Evolutionary conservation across 441 rosid genomes (phyloP).

Genomic region (Croton setiger): DNA sequence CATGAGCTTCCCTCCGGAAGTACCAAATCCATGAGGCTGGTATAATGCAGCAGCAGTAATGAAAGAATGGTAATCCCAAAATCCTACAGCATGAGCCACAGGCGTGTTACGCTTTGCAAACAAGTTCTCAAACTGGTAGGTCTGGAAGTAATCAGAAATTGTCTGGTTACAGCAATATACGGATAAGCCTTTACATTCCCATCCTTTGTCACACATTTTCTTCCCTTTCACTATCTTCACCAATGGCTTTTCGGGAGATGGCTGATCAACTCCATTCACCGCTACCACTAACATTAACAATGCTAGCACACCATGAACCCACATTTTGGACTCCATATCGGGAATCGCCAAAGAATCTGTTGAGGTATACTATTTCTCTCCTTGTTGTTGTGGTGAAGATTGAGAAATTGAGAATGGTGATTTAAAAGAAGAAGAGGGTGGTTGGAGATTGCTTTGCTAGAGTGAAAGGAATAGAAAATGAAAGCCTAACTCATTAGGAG

Average conservation of each 20-base stretch:
- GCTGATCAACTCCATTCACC: constrained; percentile 27
- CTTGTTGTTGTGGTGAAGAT: constrained; percentile 11
- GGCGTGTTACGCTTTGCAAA: constrained; percentile 75
- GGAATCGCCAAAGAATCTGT: neutral
- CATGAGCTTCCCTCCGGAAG: constrained; percentile 54
- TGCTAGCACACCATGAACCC: constrained; percentile 21
- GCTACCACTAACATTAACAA: constrained; percentile 20
- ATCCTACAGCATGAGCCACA: constrained; percentile 87
- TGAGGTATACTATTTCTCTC: neutral
- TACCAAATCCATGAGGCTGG: constrained; percentile 85
- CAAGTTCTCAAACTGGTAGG: constrained; percentile 83
- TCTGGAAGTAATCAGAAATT: constrained; percentile 70
- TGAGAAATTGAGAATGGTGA: constrained; percentile 1
- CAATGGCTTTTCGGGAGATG: constrained; percentile 36
- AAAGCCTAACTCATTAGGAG: constrained; percentile 48
- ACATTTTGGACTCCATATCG: constrained; percentile 31
- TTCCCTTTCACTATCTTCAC: constrained; percentile 76
- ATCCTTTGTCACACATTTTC: constrained; percentile 70
- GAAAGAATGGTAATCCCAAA: constrained; percentile 87
- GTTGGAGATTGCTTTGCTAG: constrained; percentile 19
- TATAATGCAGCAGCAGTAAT: constrained; percentile 63
- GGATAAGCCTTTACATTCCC: constrained; percentile 83
- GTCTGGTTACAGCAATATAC: constrained; percentile 69
- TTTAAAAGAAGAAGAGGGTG: constrained; percentile 18
- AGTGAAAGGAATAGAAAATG: constrained; percentile 40